Conservation (phyloP, 108 stramenopile genomes). For the Mediolabrus comicus region DNA sequence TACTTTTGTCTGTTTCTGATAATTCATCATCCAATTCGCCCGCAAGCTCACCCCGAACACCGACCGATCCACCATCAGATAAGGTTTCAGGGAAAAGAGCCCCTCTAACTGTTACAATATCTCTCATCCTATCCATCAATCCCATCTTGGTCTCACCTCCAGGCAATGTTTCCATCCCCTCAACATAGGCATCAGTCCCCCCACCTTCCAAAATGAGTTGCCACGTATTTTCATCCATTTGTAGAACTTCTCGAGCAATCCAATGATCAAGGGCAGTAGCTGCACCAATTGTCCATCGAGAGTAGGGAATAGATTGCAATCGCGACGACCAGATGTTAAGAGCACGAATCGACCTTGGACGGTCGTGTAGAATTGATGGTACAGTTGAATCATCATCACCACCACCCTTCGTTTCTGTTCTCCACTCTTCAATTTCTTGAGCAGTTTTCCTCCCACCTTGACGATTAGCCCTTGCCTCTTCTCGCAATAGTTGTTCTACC, state of each 20-base stretch:
- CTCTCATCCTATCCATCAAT: constrained; percentile 40
- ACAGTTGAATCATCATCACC: constrained; percentile 29
- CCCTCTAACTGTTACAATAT: constrained; percentile 65
- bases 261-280: constrained; percentile 85
- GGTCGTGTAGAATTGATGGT: constrained; percentile 50
- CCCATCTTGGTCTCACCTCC: constrained; percentile 28
- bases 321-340: constrained; percentile 74
- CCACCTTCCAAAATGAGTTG: constrained; percentile 66
- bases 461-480: constrained; percentile 50
- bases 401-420: constrained; percentile 5
- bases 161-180: constrained; percentile 35
- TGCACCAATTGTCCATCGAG: constrained; percentile 81
- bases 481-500: constrained; percentile 65
- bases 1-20: constrained; percentile 43
- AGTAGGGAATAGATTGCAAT: constrained; percentile 72
- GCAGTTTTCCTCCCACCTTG: constrained; percentile 32
- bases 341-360: constrained; percentile 67
- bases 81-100: constrained; percentile 83
- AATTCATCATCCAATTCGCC: constrained; percentile 30
- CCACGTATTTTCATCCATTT: constrained; percentile 77
- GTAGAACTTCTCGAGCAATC: constrained; percentile 77
- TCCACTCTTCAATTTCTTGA: constrained; percentile 37
- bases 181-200: constrained; percentile 49
- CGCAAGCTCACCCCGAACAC: constrained; percentile 2
- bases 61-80: constrained; percentile 9